phyloP scores from a whole-genome alignment of 2,329 filamentous ascomycete species.

The Curvularia sp. region DNA sequence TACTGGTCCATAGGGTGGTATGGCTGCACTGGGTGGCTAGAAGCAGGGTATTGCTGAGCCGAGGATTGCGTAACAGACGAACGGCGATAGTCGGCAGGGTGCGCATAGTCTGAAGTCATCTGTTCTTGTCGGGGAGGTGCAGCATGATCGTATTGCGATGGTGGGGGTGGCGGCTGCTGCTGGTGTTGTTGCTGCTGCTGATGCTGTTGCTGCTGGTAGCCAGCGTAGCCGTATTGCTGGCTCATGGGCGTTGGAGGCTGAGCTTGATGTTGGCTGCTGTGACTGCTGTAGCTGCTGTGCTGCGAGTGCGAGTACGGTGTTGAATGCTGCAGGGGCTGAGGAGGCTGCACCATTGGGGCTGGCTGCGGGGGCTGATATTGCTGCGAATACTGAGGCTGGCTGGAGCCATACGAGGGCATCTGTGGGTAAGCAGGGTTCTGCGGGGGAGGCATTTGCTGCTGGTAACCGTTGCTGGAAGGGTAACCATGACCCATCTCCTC shows the following conservation, averaged over 20 bases:
- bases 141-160: constrained; percentile 49
- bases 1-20: constrained; percentile 49
- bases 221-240: constrained; percentile 52
- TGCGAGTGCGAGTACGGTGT: constrained; percentile 41
- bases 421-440: constrained; percentile 50
- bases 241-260: constrained; percentile 45
- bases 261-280: constrained; percentile 37
- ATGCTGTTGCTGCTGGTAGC: constrained; percentile 35
- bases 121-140: constrained; percentile 46
- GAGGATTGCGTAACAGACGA: constrained; percentile 46
- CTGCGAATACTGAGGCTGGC: constrained; percentile 45
- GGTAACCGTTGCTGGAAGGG: constrained; percentile 45
- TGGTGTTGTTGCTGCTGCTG: not conserved
- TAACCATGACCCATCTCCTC: constrained; percentile 55
- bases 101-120: constrained; percentile 49
- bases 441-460: constrained; percentile 51
- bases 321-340: constrained; percentile 41
- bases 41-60: constrained; percentile 46
- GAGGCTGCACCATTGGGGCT: constrained; percentile 50
- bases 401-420: constrained; percentile 48
- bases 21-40: constrained; percentile 44
- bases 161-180: constrained; percentile 10
- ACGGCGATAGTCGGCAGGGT: constrained; percentile 51
- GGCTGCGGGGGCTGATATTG: constrained; percentile 44
- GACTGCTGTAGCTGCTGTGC: constrained; percentile 42